These are phyloP conservation scores for Nitzschia inconspicua DNA, from an alignment of 108 stramenopile species.

Conservation along the genomic window DNA sequence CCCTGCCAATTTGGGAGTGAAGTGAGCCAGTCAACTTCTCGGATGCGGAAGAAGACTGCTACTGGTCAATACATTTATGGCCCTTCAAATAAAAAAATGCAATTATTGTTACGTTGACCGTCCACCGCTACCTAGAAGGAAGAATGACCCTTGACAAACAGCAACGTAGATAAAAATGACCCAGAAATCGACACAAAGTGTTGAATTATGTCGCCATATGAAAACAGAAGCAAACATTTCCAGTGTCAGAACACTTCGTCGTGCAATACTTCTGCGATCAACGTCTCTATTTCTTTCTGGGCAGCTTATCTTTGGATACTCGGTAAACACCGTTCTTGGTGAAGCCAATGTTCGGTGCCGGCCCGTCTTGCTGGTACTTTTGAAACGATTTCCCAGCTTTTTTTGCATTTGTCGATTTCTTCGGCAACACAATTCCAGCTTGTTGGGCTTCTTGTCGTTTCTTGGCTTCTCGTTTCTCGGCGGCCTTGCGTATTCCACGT, in stretches of 20 bases:
- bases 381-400: conserved; percentile 8
- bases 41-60: too few species aligned
- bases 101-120: too few species aligned
- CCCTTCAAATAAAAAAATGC: too few species aligned
- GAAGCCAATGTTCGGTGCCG: conserved; percentile 74
- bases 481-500: conserved; percentile 68
- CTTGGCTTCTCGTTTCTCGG: conserved; percentile 53
- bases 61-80: too few species aligned
- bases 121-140: too few species aligned
- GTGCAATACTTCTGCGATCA: too few species aligned
- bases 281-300: neutral
- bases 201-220: neutral
- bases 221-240: too few species aligned
- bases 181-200: neutral
- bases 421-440: conserved; percentile 70
- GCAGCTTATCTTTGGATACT: conserved; percentile 31
- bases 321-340: conserved; percentile 68
- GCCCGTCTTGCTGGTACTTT: conserved; percentile 59
- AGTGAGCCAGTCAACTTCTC: too few species aligned
- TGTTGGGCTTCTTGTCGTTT: conserved; percentile 54
- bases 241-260: too few species aligned
- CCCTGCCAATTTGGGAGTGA: too few species aligned
- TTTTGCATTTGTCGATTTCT: conserved; percentile 15
- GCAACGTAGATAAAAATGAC: neutral
- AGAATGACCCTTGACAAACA: too few species aligned